Conservation (phyloP, 1,284 basidiomycete genomes). For the Boletus subluridellus region DNA sequence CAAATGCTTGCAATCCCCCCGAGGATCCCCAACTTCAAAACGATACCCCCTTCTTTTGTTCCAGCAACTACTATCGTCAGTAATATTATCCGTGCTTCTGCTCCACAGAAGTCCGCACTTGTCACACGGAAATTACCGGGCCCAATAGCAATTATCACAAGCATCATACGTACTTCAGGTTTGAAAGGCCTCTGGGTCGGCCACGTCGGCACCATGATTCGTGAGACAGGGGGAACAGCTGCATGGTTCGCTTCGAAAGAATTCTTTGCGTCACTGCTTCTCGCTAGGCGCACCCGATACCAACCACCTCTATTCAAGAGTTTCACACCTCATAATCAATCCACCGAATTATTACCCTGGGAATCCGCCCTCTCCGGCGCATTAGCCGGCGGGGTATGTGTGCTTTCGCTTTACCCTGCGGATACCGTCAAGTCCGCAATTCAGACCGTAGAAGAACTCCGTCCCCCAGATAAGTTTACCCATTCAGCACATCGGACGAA, state of each 20-base stretch:
- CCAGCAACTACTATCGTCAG: slow-evolving; percentile 16
- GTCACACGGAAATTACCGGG: slow-evolving; percentile 47
- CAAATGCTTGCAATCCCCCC: slow-evolving; percentile 53
- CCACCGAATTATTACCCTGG: slow-evolving; percentile 52
- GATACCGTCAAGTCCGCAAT: slow-evolving; percentile 74
- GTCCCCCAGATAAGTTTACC: slow-evolving; percentile 35
- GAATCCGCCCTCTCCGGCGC: slow-evolving; percentile 80
- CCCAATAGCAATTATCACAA: slow-evolving; percentile 65
- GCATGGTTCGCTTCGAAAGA: slow-evolving; percentile 91
- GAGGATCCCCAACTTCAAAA: slow-evolving; percentile 20
- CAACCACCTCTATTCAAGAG: slow-evolving; percentile 36
- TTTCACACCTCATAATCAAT: background rate
- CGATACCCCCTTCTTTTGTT: slow-evolving; percentile 19
- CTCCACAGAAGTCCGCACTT: slow-evolving; percentile 17
- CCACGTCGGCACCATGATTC: slow-evolving; percentile 65
- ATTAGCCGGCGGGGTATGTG: slow-evolving; percentile 78
- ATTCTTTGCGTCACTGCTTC: slow-evolving; percentile 57
- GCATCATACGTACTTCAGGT: slow-evolving; percentile 65
- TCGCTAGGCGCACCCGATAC: slow-evolving; percentile 37
- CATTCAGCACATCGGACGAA: slow-evolving; percentile 18
- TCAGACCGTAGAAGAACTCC: slow-evolving; percentile 83
- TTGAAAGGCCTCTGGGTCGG: slow-evolving; percentile 70
- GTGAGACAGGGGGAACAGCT: slow-evolving; percentile 83
- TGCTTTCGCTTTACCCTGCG: slow-evolving; percentile 65
- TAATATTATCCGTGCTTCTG: slow-evolving; percentile 23